A percentile compares a stretch with the other conserved stretches of the same genome.
Evolutionary conservation across 164 flowering plant genomes (phyloP).

Genomic region (Annona cherimola): DNA sequence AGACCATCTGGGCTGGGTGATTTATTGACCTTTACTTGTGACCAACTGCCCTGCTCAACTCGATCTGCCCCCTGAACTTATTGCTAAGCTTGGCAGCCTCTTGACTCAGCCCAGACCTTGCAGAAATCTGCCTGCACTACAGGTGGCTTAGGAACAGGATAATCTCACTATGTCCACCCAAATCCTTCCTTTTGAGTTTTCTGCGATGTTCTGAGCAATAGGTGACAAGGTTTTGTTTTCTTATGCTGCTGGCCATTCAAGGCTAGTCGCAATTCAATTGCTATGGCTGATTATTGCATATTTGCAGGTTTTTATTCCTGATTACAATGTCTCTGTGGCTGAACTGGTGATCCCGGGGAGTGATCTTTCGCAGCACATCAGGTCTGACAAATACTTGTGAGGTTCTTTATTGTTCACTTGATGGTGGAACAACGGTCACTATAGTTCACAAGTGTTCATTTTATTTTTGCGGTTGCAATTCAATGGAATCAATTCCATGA

Average conservation of each 20-base stretch:
- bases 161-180: background rate
- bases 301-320: slow-evolving; percentile 48
- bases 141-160: background rate
- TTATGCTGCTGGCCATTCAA: background rate
- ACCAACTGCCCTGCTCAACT: background rate
- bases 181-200: background rate
- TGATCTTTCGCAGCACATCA: slow-evolving; percentile 54
- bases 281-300: background rate
- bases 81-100: background rate
- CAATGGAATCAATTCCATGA: too few species aligned
- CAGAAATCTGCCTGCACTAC: background rate
- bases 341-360: slow-evolving; percentile 51
- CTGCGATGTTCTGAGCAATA: background rate
- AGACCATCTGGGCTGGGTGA: background rate
- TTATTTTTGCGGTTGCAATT: too few species aligned
- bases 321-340: slow-evolving; percentile 54
- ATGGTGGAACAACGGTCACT: background rate
- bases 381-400: slow-evolving; percentile 24
- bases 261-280: background rate
- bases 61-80: background rate
- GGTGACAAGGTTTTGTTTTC: background rate
- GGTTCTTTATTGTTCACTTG: background rate
- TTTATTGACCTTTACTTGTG: background rate
- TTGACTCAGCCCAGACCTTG: background rate
- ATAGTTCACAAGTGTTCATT: background rate